Base-by-base conservation (phyloP, 1,284 basidiomycete genomes). In the Cystobasidium pallidum region DNA sequence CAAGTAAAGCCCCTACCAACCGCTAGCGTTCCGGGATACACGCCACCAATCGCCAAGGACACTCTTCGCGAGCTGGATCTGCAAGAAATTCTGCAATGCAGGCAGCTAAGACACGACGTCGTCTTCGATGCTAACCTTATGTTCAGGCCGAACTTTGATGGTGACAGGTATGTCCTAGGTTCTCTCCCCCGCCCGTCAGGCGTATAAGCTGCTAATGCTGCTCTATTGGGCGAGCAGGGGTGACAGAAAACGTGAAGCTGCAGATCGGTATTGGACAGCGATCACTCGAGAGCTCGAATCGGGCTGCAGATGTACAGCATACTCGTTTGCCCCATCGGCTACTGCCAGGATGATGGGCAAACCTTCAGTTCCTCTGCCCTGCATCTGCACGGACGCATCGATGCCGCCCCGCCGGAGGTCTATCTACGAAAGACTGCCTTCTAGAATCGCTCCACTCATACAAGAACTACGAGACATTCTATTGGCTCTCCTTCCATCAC, bases 81-180 rank as follows among this genome's bases (percentile, higher is more conserved):
- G 30, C 86, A 89, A 75, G 87, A 90, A 74, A 93, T 95, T 76
- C 85, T 95, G 73, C 87, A 90, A 71, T 93, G 93, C 79, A 90
- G 91, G 28, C 92, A 94, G 81, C 88, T 96, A 74, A 89, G 92
- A 52, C 93, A 96, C 80, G 93, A 96, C 81, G 85, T 95, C 75
- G 86, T 95, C 74, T 95, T 95, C 78, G 92, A 81, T 54, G 75
- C 76, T 8, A 77, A 76, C 36, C 77, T 82, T 36, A 79, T 80
- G 76, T 82, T 82, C 74, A 77, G 81, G 10, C 80, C 80, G n/a
- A 82, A 82, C 72, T 80, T 80, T 64, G 81, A 82, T 30, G 81
- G 81, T 43, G 78, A 80, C 52, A 67, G 80, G 70, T 76, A 39
- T 65, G 74, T 72, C 15, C 15, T 45, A 8, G 11, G 39, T 11